phyloP scores from a whole-genome alignment of 371 early-diverging fungal genomes.

The Capniomyces stellatus region DNA sequence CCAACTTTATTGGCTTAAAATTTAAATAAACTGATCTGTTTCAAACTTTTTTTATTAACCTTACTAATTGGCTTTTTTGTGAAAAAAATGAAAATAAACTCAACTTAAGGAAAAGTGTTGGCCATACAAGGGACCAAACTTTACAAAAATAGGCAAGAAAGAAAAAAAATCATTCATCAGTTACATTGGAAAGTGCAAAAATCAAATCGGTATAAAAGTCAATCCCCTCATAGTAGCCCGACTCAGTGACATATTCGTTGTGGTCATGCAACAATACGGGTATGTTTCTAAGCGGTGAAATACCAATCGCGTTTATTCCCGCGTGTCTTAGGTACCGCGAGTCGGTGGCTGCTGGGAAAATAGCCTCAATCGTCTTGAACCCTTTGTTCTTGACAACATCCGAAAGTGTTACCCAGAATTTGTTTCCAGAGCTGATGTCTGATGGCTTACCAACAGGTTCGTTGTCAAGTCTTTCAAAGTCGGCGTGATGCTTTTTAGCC shows the following conservation, averaged over 20 bases:
- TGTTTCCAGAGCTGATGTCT: constrained; percentile 28
- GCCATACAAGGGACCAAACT: not conserved
- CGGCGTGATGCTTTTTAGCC: constrained; percentile 28
- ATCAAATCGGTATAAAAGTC: constrained; percentile 40
- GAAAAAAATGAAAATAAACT: not conserved
- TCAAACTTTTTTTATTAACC: too few relatives aligned
- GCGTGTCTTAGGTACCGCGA: constrained; percentile 44
- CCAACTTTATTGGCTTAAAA: too few relatives aligned
- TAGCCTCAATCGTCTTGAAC: constrained; percentile 32
- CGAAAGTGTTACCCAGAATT: constrained; percentile 20
- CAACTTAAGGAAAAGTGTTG: not conserved
- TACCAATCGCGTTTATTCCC: constrained; percentile 52
- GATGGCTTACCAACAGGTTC: constrained; percentile 29
- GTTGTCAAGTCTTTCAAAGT: constrained; percentile 35
- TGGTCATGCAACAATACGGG: constrained; percentile 63
- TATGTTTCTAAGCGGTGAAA: constrained; percentile 47
- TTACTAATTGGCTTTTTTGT: too few relatives aligned
- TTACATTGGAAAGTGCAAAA: constrained; percentile 17
- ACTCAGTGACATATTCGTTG: constrained; percentile 55
- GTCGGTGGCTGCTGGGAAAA: constrained; percentile 64
- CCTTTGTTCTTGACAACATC: constrained; percentile 22
- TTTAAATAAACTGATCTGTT: too few relatives aligned
- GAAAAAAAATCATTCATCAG: constrained; percentile 5
- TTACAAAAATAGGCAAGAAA: not conserved
- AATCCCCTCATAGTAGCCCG: constrained; percentile 41